Percentiles rank a stretch among this genome's conserved stretches.
Conservation (phyloP, 805 yeast species). For the Spathaspora girioi region DNA sequence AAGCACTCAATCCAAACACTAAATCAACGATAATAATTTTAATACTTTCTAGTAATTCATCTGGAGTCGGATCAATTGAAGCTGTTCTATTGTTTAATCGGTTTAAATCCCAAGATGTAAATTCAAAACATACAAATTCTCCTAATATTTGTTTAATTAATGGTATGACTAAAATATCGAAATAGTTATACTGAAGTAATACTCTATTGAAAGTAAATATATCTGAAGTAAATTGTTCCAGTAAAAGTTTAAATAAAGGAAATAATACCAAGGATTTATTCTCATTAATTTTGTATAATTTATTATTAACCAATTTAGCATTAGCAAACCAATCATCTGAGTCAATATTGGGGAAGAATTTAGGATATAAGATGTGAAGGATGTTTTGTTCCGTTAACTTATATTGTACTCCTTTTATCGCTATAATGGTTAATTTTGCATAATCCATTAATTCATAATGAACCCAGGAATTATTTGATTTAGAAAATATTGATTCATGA, state of each 20-base stretch:
- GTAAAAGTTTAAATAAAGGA: constrained; percentile 17
- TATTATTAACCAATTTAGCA: constrained; percentile 10
- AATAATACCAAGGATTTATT: constrained; percentile 8
- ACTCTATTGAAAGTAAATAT: constrained; percentile 27
- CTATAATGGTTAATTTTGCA: constrained; percentile 38
- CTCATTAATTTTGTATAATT: constrained; percentile 6
- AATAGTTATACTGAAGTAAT: constrained; percentile 17
- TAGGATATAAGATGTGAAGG: constrained; percentile 42
- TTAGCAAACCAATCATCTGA: constrained; percentile 38
- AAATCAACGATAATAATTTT: constrained; percentile 22
- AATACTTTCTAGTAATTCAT: constrained; percentile 12
- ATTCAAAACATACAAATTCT: constrained; percentile 22
- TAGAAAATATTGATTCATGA: constrained; percentile 18
- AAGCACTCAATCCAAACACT: constrained; percentile 21
- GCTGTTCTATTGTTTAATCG: not conserved
- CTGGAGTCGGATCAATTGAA: constrained; percentile 7
- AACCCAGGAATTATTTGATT: constrained; percentile 28
- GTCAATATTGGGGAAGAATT: constrained; percentile 40
- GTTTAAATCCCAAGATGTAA: constrained; percentile 9
- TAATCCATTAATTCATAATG: constrained; percentile 30
- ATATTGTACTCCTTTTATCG: constrained; percentile 38
- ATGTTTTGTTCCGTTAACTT: constrained; percentile 37
- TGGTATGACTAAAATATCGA: constrained; percentile 28
- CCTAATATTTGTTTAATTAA: constrained; percentile 24
- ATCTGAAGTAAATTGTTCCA: constrained; percentile 14